phyloP scores from a whole-genome alignment of 2,329 filamentous ascomycete species.

The Scortechinia acanthostroma region DNA sequence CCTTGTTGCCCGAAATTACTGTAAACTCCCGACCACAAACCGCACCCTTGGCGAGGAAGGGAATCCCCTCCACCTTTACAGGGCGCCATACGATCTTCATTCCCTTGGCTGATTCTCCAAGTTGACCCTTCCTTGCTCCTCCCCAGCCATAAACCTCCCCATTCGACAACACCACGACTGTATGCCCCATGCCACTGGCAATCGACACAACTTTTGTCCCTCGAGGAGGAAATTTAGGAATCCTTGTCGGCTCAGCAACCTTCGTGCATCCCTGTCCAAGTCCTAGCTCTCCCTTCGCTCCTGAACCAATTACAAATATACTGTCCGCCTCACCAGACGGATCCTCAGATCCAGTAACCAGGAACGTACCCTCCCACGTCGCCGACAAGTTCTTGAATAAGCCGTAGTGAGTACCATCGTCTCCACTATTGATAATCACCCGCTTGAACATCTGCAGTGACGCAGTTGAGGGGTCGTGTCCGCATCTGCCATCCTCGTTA shows the following conservation, averaged over 20 bases:
- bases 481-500: constrained; percentile 10
- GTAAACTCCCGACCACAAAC: constrained; percentile 59
- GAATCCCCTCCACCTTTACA: constrained; percentile 23
- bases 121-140: constrained; percentile 50
- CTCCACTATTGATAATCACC: too few relatives aligned
- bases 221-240: constrained; percentile 30
- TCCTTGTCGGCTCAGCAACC: constrained; percentile 7
- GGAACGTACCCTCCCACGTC: constrained; percentile 43
- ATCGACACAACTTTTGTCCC: constrained; percentile 30
- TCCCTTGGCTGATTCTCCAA: constrained; percentile 30
- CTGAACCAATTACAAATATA: constrained; percentile 35
- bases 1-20: constrained; percentile 14
- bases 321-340: constrained; percentile 6
- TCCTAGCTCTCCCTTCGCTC: constrained; percentile 44
- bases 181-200: constrained; percentile 47
- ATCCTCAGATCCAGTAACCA: constrained; percentile 14
- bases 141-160: constrained; percentile 58
- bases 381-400: constrained; percentile 26
- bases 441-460: too few relatives aligned
- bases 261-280: constrained; percentile 20
- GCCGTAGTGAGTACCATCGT: too few relatives aligned
- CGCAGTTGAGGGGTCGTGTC: too few relatives aligned
- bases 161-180: constrained; percentile 40
- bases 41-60: constrained; percentile 26
- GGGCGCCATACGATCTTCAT: constrained; percentile 31